phyloP scores from a whole-genome alignment of 441 rosid species.

The Isatis lusitanica region DNA sequence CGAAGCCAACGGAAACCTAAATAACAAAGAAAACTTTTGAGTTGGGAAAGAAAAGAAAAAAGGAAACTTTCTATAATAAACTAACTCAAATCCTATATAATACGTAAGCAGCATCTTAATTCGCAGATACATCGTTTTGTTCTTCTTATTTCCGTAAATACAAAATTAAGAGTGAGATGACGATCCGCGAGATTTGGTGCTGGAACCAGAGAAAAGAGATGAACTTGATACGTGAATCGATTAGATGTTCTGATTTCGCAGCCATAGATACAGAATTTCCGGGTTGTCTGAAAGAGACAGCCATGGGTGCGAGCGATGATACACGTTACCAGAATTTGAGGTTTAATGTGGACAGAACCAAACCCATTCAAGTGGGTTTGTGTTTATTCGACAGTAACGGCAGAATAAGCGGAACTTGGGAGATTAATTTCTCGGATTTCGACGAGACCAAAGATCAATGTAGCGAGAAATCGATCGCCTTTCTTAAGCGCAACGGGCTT shows the following conservation, averaged over 20 bases:
- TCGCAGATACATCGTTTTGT: too few species aligned
- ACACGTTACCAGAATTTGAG: background rate
- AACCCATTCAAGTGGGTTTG: background rate
- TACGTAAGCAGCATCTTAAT: too few species aligned
- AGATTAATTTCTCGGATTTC: background rate
- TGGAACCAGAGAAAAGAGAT: background rate
- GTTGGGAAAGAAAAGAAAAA: too few species aligned
- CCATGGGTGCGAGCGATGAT: background rate
- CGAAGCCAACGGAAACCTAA: too few species aligned
- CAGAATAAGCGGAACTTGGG: background rate
- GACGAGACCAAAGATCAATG: background rate
- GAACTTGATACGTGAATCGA: background rate
- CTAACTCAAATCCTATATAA: too few species aligned
- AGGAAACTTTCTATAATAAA: too few species aligned
- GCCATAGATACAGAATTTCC: background rate
- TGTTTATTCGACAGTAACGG: background rate
- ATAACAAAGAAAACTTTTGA: too few species aligned
- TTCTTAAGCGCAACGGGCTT: background rate
- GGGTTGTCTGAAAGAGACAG: background rate
- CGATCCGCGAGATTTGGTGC: background rate
- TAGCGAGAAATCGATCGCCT: background rate
- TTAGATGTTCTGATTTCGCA: background rate
- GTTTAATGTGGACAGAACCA: background rate
- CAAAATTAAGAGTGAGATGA: background rate
- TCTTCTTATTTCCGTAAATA: background rate